phyloP scores from a whole-genome alignment of 345 rosid species.

The Populus pruinosa region DNA sequence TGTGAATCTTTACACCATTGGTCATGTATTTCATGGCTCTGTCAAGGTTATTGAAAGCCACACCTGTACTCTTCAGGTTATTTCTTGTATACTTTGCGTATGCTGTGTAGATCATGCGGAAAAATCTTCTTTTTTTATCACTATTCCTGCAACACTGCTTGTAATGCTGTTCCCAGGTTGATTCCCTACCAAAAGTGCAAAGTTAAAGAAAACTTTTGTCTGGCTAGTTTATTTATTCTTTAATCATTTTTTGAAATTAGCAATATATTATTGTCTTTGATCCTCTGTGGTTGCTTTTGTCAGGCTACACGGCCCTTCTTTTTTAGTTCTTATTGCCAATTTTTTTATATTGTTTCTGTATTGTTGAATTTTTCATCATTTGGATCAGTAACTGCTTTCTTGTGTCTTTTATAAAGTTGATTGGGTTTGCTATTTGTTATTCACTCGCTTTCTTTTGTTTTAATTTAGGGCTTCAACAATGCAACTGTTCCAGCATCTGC shows the following conservation, averaged over 20 bases:
- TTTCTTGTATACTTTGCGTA: neutral
- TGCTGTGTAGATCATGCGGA: neutral
- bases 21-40: neutral
- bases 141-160: neutral
- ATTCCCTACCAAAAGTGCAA: neutral
- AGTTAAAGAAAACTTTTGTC: neutral
- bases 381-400: neutral
- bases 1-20: neutral
- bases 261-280: neutral
- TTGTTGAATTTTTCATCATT: neutral
- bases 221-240: neutral
- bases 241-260: neutral
- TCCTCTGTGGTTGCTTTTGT: neutral
- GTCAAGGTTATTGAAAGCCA: neutral
- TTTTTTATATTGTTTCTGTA: neutral
- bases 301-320: neutral
- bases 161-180: neutral
- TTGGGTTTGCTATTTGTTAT: neutral
- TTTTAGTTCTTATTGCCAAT: neutral
- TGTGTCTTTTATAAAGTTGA: neutral
- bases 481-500: conserved; percentile 66
- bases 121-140: neutral
- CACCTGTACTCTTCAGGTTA: neutral
- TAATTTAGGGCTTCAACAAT: conserved; percentile 67
- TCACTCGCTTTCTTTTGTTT: conserved; percentile 4